These are phyloP conservation scores for Aspergillus calidoustus DNA, from an alignment of 2,329 filamentous ascomycete species.

Conservation along the genomic window DNA sequence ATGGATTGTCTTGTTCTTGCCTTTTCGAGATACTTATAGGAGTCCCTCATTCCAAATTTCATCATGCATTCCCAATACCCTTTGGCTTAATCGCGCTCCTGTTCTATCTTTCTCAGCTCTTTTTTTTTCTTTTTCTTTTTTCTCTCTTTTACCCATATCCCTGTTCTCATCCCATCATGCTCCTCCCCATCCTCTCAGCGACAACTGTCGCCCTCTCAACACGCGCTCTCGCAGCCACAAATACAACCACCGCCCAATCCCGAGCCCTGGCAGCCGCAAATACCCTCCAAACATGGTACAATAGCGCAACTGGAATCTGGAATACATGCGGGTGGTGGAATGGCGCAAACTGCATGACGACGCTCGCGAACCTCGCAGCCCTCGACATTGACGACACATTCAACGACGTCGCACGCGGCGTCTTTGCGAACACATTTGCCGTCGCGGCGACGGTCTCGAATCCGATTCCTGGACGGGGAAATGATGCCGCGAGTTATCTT, in stretches of 20 bases:
- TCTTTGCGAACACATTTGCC: not conserved
- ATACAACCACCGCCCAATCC: not conserved
- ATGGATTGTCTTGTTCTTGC: not conserved
- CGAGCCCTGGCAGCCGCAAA: not conserved
- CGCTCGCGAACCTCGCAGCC: constrained; percentile 59
- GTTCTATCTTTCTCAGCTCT: not conserved
- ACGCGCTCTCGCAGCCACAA: not conserved
- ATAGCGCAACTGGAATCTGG: constrained; percentile 65
- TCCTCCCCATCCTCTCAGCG: not conserved
- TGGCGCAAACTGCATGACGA: constrained; percentile 68
- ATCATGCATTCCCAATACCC: not conserved
- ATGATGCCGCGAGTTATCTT: not conserved
- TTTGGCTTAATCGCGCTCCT: not conserved
- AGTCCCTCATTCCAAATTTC: not conserved
- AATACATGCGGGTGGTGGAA: constrained; percentile 74
- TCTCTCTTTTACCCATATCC: no score
- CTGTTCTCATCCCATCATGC: not conserved
- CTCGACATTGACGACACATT: constrained; percentile 22
- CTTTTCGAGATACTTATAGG: not conserved
- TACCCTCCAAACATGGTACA: constrained; percentile 66
- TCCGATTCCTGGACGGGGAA: not conserved
- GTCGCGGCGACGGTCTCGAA: not conserved
- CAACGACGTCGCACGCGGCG: not conserved
- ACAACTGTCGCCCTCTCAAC: not conserved
- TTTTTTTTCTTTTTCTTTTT: no score